Evolutionary conservation across 2,329 filamentous ascomycete genomes (phyloP).

Genomic region (Botrytis medusae): DNA sequence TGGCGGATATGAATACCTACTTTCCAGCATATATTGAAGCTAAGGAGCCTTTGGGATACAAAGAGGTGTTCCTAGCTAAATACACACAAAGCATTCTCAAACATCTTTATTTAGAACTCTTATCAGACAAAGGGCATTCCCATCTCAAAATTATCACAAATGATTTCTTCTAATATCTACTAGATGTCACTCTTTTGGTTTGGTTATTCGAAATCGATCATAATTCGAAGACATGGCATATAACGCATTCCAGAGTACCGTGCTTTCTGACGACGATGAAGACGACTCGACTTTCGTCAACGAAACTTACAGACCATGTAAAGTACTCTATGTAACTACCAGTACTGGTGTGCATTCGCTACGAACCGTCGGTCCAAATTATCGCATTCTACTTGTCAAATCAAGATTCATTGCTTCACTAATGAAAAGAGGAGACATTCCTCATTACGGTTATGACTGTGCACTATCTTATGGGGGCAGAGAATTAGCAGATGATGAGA

Average conservation of each 20-base stretch:
- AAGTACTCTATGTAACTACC: neutral
- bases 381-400: neutral
- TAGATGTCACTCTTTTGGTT: neutral
- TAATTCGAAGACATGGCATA: neutral
- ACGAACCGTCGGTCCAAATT: neutral
- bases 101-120: conserved; percentile 5
- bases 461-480: conserved; percentile 1
- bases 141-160: neutral
- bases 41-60: neutral
- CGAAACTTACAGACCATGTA: neutral
- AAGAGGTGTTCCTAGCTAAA: neutral
- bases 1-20: neutral
- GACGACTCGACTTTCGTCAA: neutral
- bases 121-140: neutral
- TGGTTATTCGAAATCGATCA: neutral
- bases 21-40: neutral
- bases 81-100: conserved; percentile 7
- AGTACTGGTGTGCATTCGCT: neutral
- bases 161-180: neutral
- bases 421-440: neutral
- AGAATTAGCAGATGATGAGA: neutral
- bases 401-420: neutral
- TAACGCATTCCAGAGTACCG: neutral
- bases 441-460: neutral
- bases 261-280: neutral